A percentile compares a stretch with the other conserved stretches of the same genome.
Evolutionary conservation across 768 basidiomycete species (phyloP).

Genomic region (Clavulina sp.): DNA sequence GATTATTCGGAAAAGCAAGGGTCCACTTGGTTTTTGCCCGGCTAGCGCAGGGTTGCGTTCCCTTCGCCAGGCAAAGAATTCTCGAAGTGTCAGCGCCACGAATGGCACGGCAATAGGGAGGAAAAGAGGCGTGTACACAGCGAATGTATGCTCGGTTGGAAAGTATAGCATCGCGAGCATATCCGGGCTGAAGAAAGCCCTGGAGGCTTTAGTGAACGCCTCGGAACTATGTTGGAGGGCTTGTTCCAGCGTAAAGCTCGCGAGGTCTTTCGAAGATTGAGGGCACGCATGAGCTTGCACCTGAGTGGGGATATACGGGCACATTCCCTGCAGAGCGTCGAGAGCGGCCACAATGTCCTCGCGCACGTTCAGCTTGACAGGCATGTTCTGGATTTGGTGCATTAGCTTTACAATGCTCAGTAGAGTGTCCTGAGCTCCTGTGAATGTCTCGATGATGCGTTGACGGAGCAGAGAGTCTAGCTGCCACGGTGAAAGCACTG

Average conservation of each 20-base stretch:
- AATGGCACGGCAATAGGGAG: constrained; percentile 78
- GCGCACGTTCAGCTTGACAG: constrained; percentile 60
- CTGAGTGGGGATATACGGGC: neutral
- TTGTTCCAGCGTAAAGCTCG: constrained; percentile 22
- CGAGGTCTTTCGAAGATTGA: neutral
- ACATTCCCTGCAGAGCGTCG: constrained; percentile 49
- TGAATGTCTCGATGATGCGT: constrained; percentile 50
- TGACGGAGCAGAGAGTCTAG: constrained; percentile 57
- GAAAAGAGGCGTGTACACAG: constrained; percentile 90
- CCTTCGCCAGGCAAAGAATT: too few species aligned
- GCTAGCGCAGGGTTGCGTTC: too few species aligned
- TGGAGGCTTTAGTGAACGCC: constrained; percentile 50
- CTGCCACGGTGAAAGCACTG: constrained; percentile 57
- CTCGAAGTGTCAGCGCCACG: constrained; percentile 52
- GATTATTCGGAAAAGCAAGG: too few species aligned
- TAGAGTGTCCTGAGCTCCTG: constrained; percentile 55
- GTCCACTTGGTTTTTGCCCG: too few species aligned
- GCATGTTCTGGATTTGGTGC: constrained; percentile 80
- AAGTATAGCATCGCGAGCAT: constrained; percentile 95
- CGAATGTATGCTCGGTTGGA: constrained; percentile 94
- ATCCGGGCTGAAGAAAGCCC: constrained; percentile 91
- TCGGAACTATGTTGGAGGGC: constrained; percentile 42
- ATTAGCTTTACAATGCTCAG: constrained; percentile 71
- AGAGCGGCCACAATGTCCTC: constrained; percentile 56
- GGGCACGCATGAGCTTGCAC: neutral